Percentiles rank a stretch among this genome's conserved stretches.
phyloP scores from a whole-genome alignment of 2,329 filamentous ascomycete species.

The Juglanconis oblonga region DNA sequence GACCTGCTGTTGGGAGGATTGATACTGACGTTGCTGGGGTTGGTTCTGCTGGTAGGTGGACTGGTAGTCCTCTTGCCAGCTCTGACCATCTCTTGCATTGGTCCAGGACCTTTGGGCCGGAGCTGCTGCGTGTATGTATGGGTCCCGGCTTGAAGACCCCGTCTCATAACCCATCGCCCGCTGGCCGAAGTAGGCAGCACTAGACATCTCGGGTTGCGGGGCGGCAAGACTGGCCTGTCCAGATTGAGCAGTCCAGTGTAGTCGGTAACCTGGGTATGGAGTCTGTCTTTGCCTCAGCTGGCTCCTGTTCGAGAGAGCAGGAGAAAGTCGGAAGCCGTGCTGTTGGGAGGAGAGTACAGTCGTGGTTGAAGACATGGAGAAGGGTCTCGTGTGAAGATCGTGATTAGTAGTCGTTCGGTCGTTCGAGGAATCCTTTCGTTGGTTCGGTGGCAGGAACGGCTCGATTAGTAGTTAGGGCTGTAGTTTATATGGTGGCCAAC shows the following conservation, averaged over 20 bases:
- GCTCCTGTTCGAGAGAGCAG: slow-evolving; percentile 7
- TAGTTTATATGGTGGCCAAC: not conserved
- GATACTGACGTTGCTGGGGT: slow-evolving; percentile 10
- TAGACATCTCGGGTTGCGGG: slow-evolving; percentile 12
- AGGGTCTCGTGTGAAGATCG: not conserved
- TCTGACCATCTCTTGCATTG: slow-evolving; percentile 8
- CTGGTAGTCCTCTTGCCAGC: slow-evolving; percentile 10
- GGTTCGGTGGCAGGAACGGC: not conserved
- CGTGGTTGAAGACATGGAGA: slow-evolving; percentile 16
- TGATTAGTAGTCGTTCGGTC: not conserved
- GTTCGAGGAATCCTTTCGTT: not conserved
- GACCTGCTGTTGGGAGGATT: not conserved
- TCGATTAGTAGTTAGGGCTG: not conserved
- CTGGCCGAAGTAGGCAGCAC: slow-evolving; percentile 16
- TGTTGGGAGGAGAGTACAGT: slow-evolving; percentile 11
- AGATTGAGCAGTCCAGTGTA: not conserved
- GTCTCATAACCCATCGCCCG: slow-evolving; percentile 17
- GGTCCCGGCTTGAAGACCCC: slow-evolving; percentile 5
- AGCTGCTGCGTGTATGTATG: slow-evolving; percentile 3
- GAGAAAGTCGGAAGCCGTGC: slow-evolving; percentile 13
- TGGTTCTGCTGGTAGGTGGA: slow-evolving; percentile 5
- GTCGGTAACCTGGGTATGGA: not conserved
- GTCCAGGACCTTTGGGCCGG: slow-evolving; percentile 13
- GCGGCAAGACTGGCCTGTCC: not conserved
- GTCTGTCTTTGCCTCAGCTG: slow-evolving; percentile 1